Evolutionary conservation across 2,329 filamentous ascomycete genomes (phyloP).

Genomic region (Microthyrium microscopicum): DNA sequence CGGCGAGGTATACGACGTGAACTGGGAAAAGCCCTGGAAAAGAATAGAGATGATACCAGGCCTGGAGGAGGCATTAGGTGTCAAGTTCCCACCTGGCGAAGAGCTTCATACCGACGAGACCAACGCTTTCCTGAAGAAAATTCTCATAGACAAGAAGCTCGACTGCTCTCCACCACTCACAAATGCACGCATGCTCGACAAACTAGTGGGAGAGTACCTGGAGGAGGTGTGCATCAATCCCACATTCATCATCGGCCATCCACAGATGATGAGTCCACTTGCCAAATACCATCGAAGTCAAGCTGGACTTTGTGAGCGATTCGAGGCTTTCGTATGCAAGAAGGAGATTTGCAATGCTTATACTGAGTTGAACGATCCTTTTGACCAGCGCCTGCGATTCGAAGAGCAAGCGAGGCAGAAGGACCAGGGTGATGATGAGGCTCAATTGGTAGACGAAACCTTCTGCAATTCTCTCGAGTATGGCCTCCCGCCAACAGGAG

Average conservation of each 20-base stretch:
- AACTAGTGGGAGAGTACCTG: constrained; percentile 75
- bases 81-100: constrained; percentile 83
- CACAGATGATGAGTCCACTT: constrained; percentile 73
- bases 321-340: constrained; percentile 93
- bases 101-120: constrained; percentile 82
- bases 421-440: constrained; percentile 92
- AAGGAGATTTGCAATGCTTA: constrained; percentile 97
- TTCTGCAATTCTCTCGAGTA: constrained; percentile 86
- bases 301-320: constrained; percentile 82
- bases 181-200: constrained; percentile 92
- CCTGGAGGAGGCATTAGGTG: constrained; percentile 73
- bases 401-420: constrained; percentile 95
- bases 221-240: constrained; percentile 88
- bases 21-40: constrained; percentile 93
- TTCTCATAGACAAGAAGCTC: constrained; percentile 80
- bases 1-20: constrained; percentile 76
- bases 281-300: constrained; percentile 83
- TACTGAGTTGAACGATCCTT: constrained; percentile 91
- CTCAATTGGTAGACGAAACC: constrained; percentile 87
- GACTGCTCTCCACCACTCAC: constrained; percentile 83
- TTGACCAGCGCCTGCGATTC: constrained; percentile 77
- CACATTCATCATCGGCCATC: constrained; percentile 78
- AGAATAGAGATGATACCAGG: constrained; percentile 90
- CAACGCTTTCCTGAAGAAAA: constrained; percentile 65
- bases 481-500: constrained; percentile 81